These are phyloP conservation scores for Yamagishiella unicocca DNA, from an alignment of 139 green algal genomes.

Conservation along the genomic window DNA sequence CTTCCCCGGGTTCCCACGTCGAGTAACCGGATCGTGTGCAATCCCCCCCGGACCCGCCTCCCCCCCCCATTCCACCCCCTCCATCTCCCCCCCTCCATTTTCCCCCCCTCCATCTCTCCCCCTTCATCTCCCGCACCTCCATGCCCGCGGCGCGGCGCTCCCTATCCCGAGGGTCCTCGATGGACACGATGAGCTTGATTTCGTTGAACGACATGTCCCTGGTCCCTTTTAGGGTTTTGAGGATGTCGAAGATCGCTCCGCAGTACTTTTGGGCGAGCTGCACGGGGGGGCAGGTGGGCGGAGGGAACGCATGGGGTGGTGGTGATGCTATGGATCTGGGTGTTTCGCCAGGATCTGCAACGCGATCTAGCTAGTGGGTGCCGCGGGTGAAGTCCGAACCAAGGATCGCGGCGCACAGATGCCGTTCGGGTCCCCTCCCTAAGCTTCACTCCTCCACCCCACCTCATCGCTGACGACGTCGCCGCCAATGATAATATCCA, in stretches of 20 bases:
- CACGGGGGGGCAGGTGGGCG: background rate
- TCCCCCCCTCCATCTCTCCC: too few relatives aligned
- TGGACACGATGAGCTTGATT: constrained; percentile 84
- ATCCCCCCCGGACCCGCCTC: background rate
- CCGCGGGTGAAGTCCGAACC: too few relatives aligned
- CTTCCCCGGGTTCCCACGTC: too few relatives aligned
- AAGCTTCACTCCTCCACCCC: too few relatives aligned
- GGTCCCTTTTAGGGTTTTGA: constrained; percentile 77
- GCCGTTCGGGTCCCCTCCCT: too few relatives aligned
- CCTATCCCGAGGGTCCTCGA: constrained; percentile 85
- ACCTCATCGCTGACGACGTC: constrained; percentile 71
- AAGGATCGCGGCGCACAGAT: too few relatives aligned
- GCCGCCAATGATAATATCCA: constrained; percentile 64
- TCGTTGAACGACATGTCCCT: constrained; percentile 90
- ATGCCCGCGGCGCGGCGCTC: constrained; percentile 69
- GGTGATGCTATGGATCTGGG: background rate
- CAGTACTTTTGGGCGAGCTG: constrained; percentile 81
- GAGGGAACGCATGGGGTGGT: background rate
- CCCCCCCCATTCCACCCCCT: background rate
- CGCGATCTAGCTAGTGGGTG: too few relatives aligned
- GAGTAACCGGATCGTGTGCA: too few relatives aligned
- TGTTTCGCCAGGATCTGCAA: too few relatives aligned
- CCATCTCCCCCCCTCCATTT: background rate
- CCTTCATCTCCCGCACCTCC: constrained; percentile 59
- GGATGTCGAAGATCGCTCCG: constrained; percentile 77